Percentiles rank a stretch among this genome's conserved stretches.
phyloP scores from a whole-genome alignment of 2,329 filamentous ascomycete species.

The Aspergillus quadricinctus region DNA sequence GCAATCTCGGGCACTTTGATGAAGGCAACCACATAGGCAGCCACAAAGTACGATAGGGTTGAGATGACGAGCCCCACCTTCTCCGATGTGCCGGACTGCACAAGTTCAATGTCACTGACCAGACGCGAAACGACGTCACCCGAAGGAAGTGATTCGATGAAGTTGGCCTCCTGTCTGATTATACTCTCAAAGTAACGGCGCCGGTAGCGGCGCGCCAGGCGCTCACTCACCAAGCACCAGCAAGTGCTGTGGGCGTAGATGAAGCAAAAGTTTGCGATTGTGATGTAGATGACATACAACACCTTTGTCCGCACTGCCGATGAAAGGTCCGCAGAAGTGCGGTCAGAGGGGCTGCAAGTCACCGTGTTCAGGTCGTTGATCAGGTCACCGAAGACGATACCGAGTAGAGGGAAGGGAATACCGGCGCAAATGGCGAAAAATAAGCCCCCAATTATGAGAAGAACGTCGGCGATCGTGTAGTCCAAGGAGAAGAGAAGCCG shows the following conservation, averaged over 20 bases:
- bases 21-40: slow-evolving; percentile 64
- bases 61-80: slow-evolving; percentile 64
- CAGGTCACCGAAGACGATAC: slow-evolving; percentile 38
- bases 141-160: slow-evolving; percentile 58
- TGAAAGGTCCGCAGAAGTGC: slow-evolving; percentile 7
- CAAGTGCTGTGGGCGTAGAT: slow-evolving; percentile 62
- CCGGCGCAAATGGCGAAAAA: slow-evolving; percentile 34
- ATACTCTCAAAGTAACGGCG: slow-evolving; percentile 56
- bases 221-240: slow-evolving; percentile 61
- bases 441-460: slow-evolving; percentile 24
- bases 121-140: slow-evolving; percentile 61
- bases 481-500: slow-evolving; percentile 24
- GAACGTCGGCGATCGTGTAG: slow-evolving; percentile 24
- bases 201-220: slow-evolving; percentile 59
- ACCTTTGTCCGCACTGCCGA: slow-evolving; percentile 46
- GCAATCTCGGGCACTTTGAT: slow-evolving; percentile 60
- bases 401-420: slow-evolving; percentile 36
- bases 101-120: slow-evolving; percentile 60
- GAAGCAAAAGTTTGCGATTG: slow-evolving; percentile 57
- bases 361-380: slow-evolving; percentile 35
- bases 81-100: slow-evolving; percentile 65
- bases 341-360: slow-evolving; percentile 18
- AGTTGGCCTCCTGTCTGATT: slow-evolving; percentile 59
- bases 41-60: slow-evolving; percentile 61
- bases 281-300: slow-evolving; percentile 59